Base-by-base conservation (phyloP, 176 grass and related monocot species). In the Canna indica region DNA sequence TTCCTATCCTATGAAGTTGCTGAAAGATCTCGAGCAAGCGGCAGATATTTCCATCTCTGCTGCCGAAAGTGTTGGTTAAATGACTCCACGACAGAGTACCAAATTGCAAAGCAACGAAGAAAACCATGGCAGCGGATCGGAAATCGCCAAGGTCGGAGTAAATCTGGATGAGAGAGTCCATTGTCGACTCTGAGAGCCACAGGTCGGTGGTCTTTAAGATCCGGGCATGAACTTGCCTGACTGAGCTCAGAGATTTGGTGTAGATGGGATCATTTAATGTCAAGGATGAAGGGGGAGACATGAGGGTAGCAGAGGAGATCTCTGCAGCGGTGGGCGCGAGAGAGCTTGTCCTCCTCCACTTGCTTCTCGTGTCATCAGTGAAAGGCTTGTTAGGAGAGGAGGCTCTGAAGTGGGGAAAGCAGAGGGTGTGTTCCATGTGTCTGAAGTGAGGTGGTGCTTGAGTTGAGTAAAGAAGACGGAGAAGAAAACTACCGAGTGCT, bases 341-440 rank as follows among this genome's bases (percentile, higher is more conserved):
- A 59, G 32, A 18, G 27, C 26, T 64, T 73, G 41, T 73, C 57
- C 70, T 77, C 45, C 46, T 73, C 25, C 39, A 54, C n/a, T 7
- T 54, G 18, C n/a, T 65, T 36, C 68, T 68, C 45, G 29, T 73
- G 48, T 24, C 29, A 0, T 24, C 29, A 0, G 32, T 20, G 39
- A 65, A 73, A 32, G 30, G 32, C 30, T 36, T 73, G 29, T 18
- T 26, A 32, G 75, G 59, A 65, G 74, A 76, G 74, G 72, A 47
- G 44, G 81, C 60, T 22, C 73, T 58, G 22, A 80, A 25, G 32
- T 10, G 33, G 33, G 59, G 77, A 62, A 85, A 64, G 71, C 76
- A 90, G 79, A 87, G 58, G 34, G 83, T 69, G 69, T 83, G 83
- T 73, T 85, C 86, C 90, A 95, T 95, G 47, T 54, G n/a, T n/a